Evolutionary conservation across 306 rosid species (phyloP), one percentile per base, ranked within the genome.

Genomic region (Quillaja saponaria): DNA sequence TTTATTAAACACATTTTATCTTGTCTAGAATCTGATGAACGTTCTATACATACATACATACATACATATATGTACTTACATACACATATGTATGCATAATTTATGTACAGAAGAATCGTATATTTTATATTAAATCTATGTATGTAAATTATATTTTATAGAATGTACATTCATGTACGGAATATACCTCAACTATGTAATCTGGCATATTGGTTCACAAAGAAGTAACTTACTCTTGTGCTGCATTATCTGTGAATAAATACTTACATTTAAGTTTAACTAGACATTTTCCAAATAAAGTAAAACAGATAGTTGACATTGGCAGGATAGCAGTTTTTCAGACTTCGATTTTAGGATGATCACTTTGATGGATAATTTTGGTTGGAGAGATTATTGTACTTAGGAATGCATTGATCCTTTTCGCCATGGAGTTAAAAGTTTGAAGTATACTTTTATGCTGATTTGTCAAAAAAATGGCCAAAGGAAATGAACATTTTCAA

Each of bases 391-490:
- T 42, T 69, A 50, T 19, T 11, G 35, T 60, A 52, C 44, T 31
- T 33, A 33, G 34, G 73, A 58, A 65, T 46, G 53, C 18, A 38
- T 45, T 37, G 59, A 40, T 48, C 31, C 17, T 42, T 40, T 18
- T 39, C 44, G 14, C 58, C 39, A 68, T 2, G 53, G 58, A 55
- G 17, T 13, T 51, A 64, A 13, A 48, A 39, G 65, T 56, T 49
- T 39, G 16, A 34, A 34, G 18, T 61, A 34, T 69, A 63, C 47
- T 48, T 21, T 69, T 73, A 51, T 38, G 21, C 48, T 61, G 49
- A 63, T 66, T 61, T 66, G 52, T 60, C 49, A 40, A 55, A 65
- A 42, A 52, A 61, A 55, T 70, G 33, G 63, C 63, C 14, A 51
- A 40, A 61, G 50, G 33, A 65, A 37, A n/a, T 49, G 54, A 14